Evolutionary conservation across 345 rosid genomes (phyloP), one percentile per base, ranked within the genome.

Genomic region (Eucalyptus cloeziana): DNA sequence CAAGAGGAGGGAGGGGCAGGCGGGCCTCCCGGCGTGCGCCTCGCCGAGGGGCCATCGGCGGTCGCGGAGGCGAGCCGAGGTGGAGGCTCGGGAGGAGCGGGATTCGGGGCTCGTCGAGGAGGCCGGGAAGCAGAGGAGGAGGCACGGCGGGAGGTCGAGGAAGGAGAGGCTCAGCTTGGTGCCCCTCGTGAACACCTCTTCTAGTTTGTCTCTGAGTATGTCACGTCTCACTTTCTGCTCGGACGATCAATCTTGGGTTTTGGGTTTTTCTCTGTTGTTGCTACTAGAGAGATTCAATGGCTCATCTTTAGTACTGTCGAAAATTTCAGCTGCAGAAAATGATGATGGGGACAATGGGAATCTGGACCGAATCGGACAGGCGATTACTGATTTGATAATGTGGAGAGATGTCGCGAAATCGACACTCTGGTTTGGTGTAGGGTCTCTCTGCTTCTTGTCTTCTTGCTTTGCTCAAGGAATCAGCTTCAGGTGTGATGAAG

Each of bases 341-440:
- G 95, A 91, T 88, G 95, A 93, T 87, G 93, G 89, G 49, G 91
- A 93, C 87, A 92, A 91, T 54, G 91, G 94, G 81, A 95, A 94
- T 90, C 90, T 96, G 80, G 96, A 96, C 85, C 89, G 91, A 88
- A 91, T 96, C 31, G 94, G 93, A 49, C 93, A 94, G 91, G 88
- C 91, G 33, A 60, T 96, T 33, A 86, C 58, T 87, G 98, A 96
- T 90, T 87, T 97, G 92, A 85, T 95, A 24, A 93, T 95, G 97
- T 97, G 99, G 99, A 95, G 91, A 89, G 98, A 97, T 90, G 94
- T 90, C 87, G 96, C 99, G 13, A 97, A 95, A 89, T 96, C 99
- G 52, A 96, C 95, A 44, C 94, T 97, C 86, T 97, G 99, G 98
- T 96, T 96, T 87, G 99, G 99, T 47, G 88, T 97, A 19, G 98